Percentiles rank a stretch among this genome's conserved stretches.
Evolutionary conservation across 2,329 filamentous ascomycete genomes (phyloP).

Genomic region (Fusarium duplospermum): DNA sequence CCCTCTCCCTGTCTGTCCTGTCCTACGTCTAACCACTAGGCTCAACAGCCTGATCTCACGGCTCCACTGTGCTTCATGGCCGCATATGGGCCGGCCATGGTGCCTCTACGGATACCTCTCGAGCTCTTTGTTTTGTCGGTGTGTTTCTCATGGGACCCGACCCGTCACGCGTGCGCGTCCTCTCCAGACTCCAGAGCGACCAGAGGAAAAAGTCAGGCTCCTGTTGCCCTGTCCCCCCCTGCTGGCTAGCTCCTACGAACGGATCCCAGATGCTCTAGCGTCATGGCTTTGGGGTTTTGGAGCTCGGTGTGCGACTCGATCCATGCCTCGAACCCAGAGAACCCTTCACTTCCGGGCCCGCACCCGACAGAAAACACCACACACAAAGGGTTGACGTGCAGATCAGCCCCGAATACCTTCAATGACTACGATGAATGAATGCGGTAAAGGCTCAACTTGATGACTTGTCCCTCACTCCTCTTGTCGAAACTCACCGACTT

Average conservation of each 20-base stretch:
- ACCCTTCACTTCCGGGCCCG: slow-evolving; percentile 6
- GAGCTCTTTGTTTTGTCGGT: slow-evolving; percentile 50
- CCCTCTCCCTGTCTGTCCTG: neutral
- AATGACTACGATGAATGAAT: neutral
- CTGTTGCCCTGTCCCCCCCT: slow-evolving; percentile 25
- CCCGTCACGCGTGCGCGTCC: slow-evolving; percentile 46
- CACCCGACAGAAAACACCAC: slow-evolving; percentile 20
- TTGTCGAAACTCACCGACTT: neutral
- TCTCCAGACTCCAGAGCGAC: slow-evolving; percentile 18
- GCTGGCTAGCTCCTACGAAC: slow-evolving; percentile 36
- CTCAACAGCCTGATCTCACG: slow-evolving; percentile 42
- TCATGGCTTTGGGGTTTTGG: slow-evolving; percentile 34
- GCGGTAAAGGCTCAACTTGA: neutral
- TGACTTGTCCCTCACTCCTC: neutral
- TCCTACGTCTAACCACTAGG: slow-evolving; percentile 39
- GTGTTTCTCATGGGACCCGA: slow-evolving; percentile 46
- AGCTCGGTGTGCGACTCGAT: slow-evolving; percentile 40
- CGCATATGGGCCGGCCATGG: slow-evolving; percentile 50
- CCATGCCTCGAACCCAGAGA: slow-evolving; percentile 36
- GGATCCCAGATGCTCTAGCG: slow-evolving; percentile 37
- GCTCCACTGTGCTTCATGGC: slow-evolving; percentile 51
- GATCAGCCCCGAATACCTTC: neutral
- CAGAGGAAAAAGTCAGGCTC: slow-evolving; percentile 25
- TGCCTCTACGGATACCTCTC: slow-evolving; percentile 29
- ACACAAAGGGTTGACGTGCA: neutral